Conservation (phyloP, 78 protist species). For the Dictyostelium capitatum region DNA sequence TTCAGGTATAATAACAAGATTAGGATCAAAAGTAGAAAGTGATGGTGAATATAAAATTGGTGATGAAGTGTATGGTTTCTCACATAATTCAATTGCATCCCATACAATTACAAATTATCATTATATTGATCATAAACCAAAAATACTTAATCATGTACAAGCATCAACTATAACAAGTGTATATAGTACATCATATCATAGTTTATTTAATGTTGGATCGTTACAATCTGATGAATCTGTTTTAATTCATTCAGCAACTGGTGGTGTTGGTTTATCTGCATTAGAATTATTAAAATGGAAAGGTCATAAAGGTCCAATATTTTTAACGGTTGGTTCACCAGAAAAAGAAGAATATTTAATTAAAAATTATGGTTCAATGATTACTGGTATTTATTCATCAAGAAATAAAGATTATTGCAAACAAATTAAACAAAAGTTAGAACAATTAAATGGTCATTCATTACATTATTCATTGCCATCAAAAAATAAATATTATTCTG, state of each 20-base stretch:
- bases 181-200: not conserved
- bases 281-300: slow-evolving; percentile 19
- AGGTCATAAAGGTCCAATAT: not conserved
- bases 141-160: too few relatives aligned
- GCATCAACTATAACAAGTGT: slow-evolving; percentile 42
- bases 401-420: too few relatives aligned
- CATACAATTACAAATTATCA: slow-evolving; percentile 13
- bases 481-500: too few relatives aligned
- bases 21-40: too few relatives aligned
- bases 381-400: too few relatives aligned
- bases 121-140: not conserved
- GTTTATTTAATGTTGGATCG: not conserved
- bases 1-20: too few relatives aligned
- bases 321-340: not conserved
- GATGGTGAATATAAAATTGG: not conserved
- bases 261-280: slow-evolving; percentile 13
- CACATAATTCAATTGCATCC: not conserved
- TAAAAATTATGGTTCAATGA: too few relatives aligned
- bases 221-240: not conserved
- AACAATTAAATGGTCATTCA: too few relatives aligned
- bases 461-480: too few relatives aligned
- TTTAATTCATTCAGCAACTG: slow-evolving; percentile 24
- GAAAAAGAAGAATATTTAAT: not conserved
- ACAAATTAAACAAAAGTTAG: too few relatives aligned
- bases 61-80: not conserved